Percentiles rank a stretch among this genome's conserved stretches.
Conservation (phyloP, 371 early-diverging fungal genomes). For the Mortierella sp. region DNA sequence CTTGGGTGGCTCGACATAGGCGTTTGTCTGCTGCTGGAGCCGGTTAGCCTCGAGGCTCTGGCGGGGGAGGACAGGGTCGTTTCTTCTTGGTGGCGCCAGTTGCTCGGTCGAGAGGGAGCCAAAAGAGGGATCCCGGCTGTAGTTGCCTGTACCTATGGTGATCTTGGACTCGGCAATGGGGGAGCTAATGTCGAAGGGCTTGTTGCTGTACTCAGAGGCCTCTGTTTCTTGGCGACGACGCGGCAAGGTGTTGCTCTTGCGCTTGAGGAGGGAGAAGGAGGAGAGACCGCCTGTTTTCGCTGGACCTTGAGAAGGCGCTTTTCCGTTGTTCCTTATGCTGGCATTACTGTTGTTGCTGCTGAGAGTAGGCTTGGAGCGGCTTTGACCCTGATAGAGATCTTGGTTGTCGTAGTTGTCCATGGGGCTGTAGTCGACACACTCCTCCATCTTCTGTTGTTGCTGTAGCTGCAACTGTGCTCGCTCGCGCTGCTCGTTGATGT, state of each 20-base stretch:
- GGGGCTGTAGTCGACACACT: conserved; percentile 6
- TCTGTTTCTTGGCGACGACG: conserved; percentile 19
- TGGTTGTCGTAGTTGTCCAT: conserved; percentile 11
- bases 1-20: conserved; percentile 17
- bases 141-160: conserved; percentile 4
- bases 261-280: conserved; percentile 40
- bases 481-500: neutral
- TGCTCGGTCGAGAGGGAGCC: neutral
- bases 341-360: neutral
- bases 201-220: neutral
- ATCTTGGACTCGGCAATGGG: conserved; percentile 32
- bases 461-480: neutral
- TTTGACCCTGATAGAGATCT: conserved; percentile 4
- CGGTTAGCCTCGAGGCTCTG: conserved; percentile 9
- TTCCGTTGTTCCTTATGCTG: conserved; percentile 26
- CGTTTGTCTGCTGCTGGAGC: conserved; percentile 5
- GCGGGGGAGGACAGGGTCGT: too few species aligned
- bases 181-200: conserved; percentile 26
- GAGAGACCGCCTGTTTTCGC: conserved; percentile 40
- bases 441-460: neutral
- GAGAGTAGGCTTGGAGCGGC: neutral
- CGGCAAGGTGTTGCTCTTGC: conserved; percentile 29
- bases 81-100: neutral
- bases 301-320: conserved; percentile 20
- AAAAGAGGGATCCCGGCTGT: conserved; percentile 1